Evolutionary conservation across 176 grass and related monocot genomes (phyloP).

Genomic region (Aegilops tauschii): DNA sequence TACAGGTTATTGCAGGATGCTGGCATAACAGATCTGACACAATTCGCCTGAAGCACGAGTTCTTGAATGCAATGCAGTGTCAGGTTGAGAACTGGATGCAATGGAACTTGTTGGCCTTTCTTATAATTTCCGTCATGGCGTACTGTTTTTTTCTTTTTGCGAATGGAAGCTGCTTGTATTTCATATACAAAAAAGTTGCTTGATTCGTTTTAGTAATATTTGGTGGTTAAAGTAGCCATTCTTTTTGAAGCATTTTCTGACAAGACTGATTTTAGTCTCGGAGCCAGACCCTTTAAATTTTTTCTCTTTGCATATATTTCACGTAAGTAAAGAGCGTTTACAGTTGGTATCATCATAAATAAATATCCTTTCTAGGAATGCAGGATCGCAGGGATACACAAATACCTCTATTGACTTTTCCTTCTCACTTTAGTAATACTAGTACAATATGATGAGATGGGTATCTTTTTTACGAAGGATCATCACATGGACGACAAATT

Average conservation of each 20-base stretch:
- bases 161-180: neutral
- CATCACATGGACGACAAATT: neutral
- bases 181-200: neutral
- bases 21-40: constrained; percentile 85
- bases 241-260: neutral
- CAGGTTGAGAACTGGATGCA: neutral
- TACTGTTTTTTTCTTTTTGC: neutral
- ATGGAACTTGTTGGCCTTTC: neutral
- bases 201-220: neutral
- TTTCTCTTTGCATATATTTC: neutral
- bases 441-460: neutral
- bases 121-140: neutral
- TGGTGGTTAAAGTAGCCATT: neutral
- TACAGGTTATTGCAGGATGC: constrained; percentile 91
- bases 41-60: constrained; percentile 49
- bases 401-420: neutral
- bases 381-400: neutral
- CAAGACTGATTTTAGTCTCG: neutral
- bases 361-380: neutral
- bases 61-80: constrained; percentile 1
- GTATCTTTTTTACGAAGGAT: neutral
- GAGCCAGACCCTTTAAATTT: neutral
- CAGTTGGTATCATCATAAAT: neutral
- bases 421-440: neutral
- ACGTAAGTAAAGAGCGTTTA: neutral